Conservation (phyloP, 345 rosid genomes). For the Viola odorata region DNA sequence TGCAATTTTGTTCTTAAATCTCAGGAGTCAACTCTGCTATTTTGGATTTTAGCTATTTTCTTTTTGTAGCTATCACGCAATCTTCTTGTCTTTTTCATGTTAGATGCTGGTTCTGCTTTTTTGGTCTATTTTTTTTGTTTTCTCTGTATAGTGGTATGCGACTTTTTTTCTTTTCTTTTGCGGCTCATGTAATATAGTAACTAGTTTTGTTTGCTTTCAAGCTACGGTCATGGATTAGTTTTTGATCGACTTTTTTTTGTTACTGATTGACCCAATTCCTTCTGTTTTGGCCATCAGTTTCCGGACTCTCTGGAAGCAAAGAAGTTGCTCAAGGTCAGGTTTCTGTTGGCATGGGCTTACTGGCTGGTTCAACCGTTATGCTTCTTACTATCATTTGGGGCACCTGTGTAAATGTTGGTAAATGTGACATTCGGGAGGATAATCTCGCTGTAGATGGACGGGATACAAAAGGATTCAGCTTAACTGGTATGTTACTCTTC, state of each 20-base stretch:
- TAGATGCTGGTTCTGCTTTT: too few relatives aligned
- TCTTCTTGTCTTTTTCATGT: neutral
- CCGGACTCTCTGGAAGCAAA: conserved; percentile 36
- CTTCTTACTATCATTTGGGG: conserved; percentile 49
- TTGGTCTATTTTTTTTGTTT: too few relatives aligned
- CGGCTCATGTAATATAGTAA: too few relatives aligned
- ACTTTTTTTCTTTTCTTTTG: too few relatives aligned
- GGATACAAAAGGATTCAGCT: conserved; percentile 13
- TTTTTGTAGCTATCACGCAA: neutral
- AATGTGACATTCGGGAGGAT: conserved; percentile 20
- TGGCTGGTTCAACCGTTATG: conserved; percentile 45
- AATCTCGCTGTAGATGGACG: conserved; percentile 6
- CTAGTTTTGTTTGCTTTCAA: too few relatives aligned
- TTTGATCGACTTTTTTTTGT: too few relatives aligned
- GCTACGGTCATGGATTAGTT: too few relatives aligned
- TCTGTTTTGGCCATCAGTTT: conserved; percentile 16
- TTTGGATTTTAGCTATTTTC: neutral
- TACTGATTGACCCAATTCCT: too few relatives aligned
- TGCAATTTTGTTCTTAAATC: neutral
- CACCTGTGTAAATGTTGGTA: conserved; percentile 33
- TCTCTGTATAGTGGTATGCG: too few relatives aligned
- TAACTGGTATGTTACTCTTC: conserved; percentile 13
- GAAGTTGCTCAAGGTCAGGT: conserved; percentile 41
- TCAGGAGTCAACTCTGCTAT: neutral
- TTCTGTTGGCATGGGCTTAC: conserved; percentile 36